Conservation (phyloP, 129 eudicot genomes). For the Smallanthus sonchifolius region DNA sequence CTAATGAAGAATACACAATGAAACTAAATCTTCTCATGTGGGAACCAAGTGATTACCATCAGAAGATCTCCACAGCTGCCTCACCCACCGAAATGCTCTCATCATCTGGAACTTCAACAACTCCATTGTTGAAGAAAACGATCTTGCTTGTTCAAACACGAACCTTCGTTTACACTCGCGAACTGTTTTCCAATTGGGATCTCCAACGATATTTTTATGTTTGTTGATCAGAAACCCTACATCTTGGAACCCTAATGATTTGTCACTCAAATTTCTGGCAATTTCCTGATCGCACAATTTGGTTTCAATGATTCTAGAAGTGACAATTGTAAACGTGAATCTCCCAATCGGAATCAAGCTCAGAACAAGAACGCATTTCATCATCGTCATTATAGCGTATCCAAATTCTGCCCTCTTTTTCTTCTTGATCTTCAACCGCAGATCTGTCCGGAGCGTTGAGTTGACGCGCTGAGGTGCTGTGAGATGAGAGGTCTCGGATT, state of each 20-base stretch:
- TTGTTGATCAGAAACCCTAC: constrained; percentile 40
- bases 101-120: constrained; percentile 45
- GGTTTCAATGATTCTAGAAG: constrained; percentile 21
- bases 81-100: constrained; percentile 41
- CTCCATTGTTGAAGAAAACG: constrained; percentile 34
- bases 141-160: constrained; percentile 11
- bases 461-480: constrained; percentile 22
- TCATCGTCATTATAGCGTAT: background rate
- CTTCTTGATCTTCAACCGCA: constrained; percentile 17
- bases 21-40: constrained; percentile 47
- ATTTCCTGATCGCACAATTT: too few species aligned
- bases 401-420: constrained; percentile 20
- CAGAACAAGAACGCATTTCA: constrained; percentile 26
- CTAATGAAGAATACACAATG: constrained; percentile 7
- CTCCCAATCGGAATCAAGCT: constrained; percentile 31
- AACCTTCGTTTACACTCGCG: constrained; percentile 12
- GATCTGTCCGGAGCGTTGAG: constrained; percentile 4
- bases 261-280: background rate
- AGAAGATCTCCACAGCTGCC: constrained; percentile 38
- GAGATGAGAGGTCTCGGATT: constrained; percentile 13
- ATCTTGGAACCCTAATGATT: constrained; percentile 34
- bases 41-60: constrained; percentile 27
- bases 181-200: constrained; percentile 47
- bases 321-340: constrained; percentile 37
- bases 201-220: constrained; percentile 32